Evolutionary conservation across 2,329 filamentous ascomycete genomes (phyloP).

Genomic region (Colletotrichum salicis): DNA sequence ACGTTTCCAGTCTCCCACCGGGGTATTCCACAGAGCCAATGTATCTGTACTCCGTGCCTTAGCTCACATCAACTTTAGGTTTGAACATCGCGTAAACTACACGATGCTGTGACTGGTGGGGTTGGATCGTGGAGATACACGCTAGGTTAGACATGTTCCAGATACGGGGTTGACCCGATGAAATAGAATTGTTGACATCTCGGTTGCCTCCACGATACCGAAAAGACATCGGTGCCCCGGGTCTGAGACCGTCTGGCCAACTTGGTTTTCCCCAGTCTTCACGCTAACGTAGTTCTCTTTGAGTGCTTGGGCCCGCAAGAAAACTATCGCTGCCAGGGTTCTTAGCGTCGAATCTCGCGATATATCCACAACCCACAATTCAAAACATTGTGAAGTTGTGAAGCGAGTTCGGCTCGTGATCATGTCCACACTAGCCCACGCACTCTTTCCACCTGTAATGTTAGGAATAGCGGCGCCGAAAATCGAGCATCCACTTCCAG

Average conservation of each 20-base stretch:
- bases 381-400: background rate
- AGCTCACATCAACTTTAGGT: background rate
- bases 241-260: background rate
- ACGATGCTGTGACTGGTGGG: background rate
- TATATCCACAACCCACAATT: background rate
- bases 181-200: background rate
- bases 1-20: background rate
- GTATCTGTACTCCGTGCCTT: too few species aligned
- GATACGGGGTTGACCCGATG: background rate
- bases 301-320: background rate
- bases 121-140: background rate
- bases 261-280: background rate
- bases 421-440: background rate
- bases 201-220: background rate
- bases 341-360: background rate
- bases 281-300: background rate
- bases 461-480: background rate
- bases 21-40: background rate
- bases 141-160: background rate
- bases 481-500: background rate
- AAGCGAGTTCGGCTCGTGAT: background rate
- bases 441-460: background rate
- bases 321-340: background rate
- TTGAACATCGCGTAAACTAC: background rate
- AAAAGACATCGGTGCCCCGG: background rate